Percentiles rank a stretch among this genome's conserved stretches.
phyloP scores from a whole-genome alignment of 2,329 filamentous ascomycete species.

The Fusarium tupiense region DNA sequence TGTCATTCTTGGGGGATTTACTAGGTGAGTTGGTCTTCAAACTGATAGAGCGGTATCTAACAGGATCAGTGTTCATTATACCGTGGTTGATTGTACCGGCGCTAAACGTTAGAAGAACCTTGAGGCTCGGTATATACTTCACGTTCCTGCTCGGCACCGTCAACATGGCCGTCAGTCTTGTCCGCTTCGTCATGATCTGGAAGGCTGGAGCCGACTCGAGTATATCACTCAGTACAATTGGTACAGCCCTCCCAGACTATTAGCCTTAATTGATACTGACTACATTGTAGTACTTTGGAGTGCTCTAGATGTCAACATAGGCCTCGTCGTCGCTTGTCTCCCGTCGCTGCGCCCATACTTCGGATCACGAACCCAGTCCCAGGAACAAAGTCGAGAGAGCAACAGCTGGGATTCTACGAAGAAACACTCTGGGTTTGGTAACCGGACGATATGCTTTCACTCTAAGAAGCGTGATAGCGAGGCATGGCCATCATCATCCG shows the following conservation, averaged over 20 bases:
- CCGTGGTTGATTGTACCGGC: constrained; percentile 28
- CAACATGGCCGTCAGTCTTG: constrained; percentile 25
- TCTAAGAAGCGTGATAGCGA: not conserved
- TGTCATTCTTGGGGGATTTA: constrained; percentile 22
- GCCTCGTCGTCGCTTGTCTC: constrained; percentile 29
- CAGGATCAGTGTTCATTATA: not conserved
- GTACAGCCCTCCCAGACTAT: not conserved
- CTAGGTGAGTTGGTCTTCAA: not conserved
- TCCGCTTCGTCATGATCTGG: constrained; percentile 24
- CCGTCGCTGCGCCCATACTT: constrained; percentile 35
- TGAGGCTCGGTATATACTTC: constrained; percentile 29
- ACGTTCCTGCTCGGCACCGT: constrained; percentile 27
- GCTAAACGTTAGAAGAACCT: not conserved
- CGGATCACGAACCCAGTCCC: not conserved
- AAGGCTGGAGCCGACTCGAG: constrained; percentile 5
- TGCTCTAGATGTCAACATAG: constrained; percentile 22
- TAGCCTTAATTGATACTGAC: rapidly evolving
- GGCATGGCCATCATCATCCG: not conserved
- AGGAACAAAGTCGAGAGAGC: not conserved
- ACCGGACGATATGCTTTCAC: not conserved
- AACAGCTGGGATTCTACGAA: not conserved
- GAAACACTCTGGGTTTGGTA: not conserved
- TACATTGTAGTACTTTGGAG: constrained; percentile 20
- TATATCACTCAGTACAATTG: constrained; percentile 19
- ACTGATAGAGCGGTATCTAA: rapidly evolving